phyloP scores from a whole-genome alignment of 306 rosid genomes.

The Quercus wislizeni region DNA sequence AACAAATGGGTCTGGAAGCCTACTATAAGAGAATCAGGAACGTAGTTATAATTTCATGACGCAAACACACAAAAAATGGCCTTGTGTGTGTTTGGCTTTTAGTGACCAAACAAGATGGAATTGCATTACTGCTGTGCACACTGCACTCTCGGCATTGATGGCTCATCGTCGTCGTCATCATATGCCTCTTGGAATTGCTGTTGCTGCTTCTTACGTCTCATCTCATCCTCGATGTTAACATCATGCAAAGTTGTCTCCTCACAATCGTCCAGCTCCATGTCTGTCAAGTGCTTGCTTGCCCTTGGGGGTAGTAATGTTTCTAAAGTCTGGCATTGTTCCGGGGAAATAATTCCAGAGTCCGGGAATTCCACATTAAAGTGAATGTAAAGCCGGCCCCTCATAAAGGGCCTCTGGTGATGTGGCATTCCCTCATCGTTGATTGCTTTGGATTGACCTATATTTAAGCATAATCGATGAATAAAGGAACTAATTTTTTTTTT shows the following conservation, averaged over 20 bases:
- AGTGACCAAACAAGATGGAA: neutral
- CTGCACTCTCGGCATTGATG: slow-evolving; percentile 49
- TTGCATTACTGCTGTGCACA: slow-evolving; percentile 63
- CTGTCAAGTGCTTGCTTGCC: slow-evolving; percentile 36
- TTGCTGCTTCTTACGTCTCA: slow-evolving; percentile 53
- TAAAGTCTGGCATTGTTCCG: slow-evolving; percentile 41
- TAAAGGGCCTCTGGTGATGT: slow-evolving; percentile 54
- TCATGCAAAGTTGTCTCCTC: slow-evolving; percentile 71
- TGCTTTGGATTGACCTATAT: slow-evolving; percentile 57
- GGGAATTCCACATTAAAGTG: slow-evolving; percentile 62
- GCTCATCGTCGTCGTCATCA: slow-evolving; percentile 62
- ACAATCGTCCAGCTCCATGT: slow-evolving; percentile 60
- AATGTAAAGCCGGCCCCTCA: slow-evolving; percentile 61
- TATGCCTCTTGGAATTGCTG: slow-evolving; percentile 50
- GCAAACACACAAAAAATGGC: neutral
- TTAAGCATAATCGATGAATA: neutral
- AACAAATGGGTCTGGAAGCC: neutral
- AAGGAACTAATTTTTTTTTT: neutral
- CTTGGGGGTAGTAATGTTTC: slow-evolving; percentile 41
- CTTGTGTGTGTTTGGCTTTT: neutral
- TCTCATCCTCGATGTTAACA: slow-evolving; percentile 59
- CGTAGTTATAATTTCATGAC: neutral
- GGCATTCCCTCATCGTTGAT: slow-evolving; percentile 85
- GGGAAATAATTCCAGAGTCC: slow-evolving; percentile 44
- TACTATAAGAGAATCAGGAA: neutral